These are phyloP conservation scores for Chlamydomonas asymmetrica DNA, from an alignment of 139 green algal species.

Conservation along the genomic window DNA sequence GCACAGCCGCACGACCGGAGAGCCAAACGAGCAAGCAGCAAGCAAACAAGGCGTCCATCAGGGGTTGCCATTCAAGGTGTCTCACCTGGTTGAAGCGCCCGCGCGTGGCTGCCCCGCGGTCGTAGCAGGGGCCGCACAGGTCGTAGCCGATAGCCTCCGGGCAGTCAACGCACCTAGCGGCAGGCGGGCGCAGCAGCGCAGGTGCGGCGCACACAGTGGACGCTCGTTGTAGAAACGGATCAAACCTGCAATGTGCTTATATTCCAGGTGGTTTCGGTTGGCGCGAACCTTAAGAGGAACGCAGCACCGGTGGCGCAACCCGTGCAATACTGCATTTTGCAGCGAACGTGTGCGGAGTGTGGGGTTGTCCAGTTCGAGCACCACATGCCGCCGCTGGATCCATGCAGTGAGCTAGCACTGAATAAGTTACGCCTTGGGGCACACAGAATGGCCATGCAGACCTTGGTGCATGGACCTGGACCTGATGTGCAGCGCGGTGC, in stretches of 20 bases:
- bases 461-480: background rate
- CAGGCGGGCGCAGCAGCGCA: background rate
- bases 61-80: background rate
- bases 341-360: background rate
- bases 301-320: no score
- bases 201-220: background rate
- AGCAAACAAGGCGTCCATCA: background rate
- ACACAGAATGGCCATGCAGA: background rate
- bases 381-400: background rate
- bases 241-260: background rate
- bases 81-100: conserved; percentile 34
- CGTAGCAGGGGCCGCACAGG: conserved; percentile 31
- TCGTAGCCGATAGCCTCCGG: conserved; percentile 26
- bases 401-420: background rate
- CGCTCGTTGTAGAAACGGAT: background rate
- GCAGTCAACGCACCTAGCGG: conserved; percentile 27
- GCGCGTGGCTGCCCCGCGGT: background rate
- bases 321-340: background rate
- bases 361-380: background rate
- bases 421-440: background rate
- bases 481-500: background rate
- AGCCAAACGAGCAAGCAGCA: background rate
- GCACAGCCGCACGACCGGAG: background rate
- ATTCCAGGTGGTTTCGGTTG: no score
- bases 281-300: no score